Evolutionary conservation across 805 yeast genomes (phyloP).

Genomic region (Wickerhamiella kurtzmanii): DNA sequence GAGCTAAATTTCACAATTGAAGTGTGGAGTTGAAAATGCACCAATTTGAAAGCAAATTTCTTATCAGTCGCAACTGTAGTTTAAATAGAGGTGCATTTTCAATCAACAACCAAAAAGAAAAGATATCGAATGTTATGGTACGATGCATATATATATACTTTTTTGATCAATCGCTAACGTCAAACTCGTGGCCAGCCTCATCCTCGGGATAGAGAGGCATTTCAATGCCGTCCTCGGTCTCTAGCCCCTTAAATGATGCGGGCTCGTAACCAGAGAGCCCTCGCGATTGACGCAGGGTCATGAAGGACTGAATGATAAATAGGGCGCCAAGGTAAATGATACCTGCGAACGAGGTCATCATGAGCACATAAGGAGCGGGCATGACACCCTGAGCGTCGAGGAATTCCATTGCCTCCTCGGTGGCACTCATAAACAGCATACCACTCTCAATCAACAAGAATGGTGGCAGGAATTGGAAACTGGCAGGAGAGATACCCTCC

Average conservation of each 20-base stretch:
- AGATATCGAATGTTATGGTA: no score
- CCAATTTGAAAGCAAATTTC: no score
- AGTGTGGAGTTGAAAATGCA: no score
- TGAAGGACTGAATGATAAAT: constrained; percentile 44
- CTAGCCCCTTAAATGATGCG: constrained; percentile 9
- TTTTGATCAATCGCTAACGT: constrained; percentile 15
- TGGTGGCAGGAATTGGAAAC: constrained; percentile 83
- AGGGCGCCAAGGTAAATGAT: constrained; percentile 55
- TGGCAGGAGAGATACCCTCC: constrained; percentile 35
- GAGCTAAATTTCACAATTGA: no score
- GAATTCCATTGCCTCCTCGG: constrained; percentile 67
- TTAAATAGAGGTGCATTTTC: no score
- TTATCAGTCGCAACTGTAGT: no score
- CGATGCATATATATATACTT: not conserved
- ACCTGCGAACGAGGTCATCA: constrained; percentile 60
- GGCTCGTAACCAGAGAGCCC: constrained; percentile 3
- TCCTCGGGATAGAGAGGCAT: constrained; percentile 19
- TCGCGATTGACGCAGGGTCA: constrained; percentile 26
- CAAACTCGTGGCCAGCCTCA: constrained; percentile 18
- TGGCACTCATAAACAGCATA: constrained; percentile 79
- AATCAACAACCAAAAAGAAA: not conserved
- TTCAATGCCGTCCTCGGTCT: constrained; percentile 19
- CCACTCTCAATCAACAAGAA: constrained; percentile 70
- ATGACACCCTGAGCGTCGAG: constrained; percentile 68
- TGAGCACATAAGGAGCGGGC: constrained; percentile 68